Conservation (phyloP, 2,329 filamentous ascomycete genomes). For the Monosporascus sp. region DNA sequence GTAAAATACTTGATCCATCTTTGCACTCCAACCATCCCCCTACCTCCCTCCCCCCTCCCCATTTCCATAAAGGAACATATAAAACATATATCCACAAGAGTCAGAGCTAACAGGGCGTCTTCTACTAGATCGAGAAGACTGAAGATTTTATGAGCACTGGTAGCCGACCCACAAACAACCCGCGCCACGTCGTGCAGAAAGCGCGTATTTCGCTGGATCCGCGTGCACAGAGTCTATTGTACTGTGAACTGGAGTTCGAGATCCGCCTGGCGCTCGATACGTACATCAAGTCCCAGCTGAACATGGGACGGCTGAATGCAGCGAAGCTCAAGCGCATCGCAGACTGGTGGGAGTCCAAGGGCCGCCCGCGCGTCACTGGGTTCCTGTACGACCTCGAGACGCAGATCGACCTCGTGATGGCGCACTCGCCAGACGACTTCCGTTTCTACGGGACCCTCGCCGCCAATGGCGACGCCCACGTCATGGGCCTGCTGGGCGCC, state of each 20-base stretch:
- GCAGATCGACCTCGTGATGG: constrained; percentile 48
- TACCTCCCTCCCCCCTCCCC: too few species aligned
- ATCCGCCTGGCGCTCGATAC: constrained; percentile 46
- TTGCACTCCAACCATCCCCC: too few species aligned
- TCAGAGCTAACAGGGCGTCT: neutral
- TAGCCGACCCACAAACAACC: neutral
- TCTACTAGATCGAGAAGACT: neutral
- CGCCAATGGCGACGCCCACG: constrained; percentile 36
- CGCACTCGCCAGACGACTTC: constrained; percentile 45
- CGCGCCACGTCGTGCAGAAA: constrained; percentile 14
- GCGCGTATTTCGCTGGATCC: constrained; percentile 47
- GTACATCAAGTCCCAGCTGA: constrained; percentile 49
- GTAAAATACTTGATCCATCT: too few species aligned
- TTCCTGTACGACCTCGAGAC: constrained; percentile 58
- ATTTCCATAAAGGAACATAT: too few species aligned
- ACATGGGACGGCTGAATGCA: constrained; percentile 48
- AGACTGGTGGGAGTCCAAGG: constrained; percentile 47
- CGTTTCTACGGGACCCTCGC: constrained; percentile 48
- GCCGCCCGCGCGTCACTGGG: constrained; percentile 49
- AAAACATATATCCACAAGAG: too few species aligned
- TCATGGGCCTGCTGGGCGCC: constrained; percentile 40
- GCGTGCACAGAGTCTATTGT: constrained; percentile 53
- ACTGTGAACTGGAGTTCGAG: constrained; percentile 54
- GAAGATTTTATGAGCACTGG: neutral
- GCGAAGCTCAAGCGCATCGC: constrained; percentile 47